Base-by-base conservation (phyloP, 495 filamentous ascomycete genomes). In the Penicillium coprophilum region DNA sequence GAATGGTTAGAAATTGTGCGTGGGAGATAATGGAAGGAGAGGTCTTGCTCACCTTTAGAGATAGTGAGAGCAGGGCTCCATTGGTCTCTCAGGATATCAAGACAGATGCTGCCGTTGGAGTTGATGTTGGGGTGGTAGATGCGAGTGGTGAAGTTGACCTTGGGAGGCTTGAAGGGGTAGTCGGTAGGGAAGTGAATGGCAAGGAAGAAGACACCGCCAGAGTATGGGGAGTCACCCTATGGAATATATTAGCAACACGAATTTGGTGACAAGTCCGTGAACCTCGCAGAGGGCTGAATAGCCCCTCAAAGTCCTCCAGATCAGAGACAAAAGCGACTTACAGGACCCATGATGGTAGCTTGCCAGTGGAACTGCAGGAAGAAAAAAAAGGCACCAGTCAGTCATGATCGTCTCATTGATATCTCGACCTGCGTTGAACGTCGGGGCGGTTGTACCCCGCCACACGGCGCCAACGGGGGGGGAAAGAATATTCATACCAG, bases 121-220 rank as follows among this genome's bases (percentile, higher is more conserved):
- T 98, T 98, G 91, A 98, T 98, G 78, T 98, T 98, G 67, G 94
- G 94, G 81, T 98, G 94, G 72, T 98, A 97, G 82, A 98, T 97
- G 66, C 94, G 87, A 50, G 94, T 98, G 58, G 90, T 97, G 84
- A 98, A 98, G 87, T 97, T 97, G 77, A 98, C 94, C 84, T 98
- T 98, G 52, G 94, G 94, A 39, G 94, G 95, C 85, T 98, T 98
- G 85, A 98, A 98, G 5, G 94, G 94, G 77, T 98, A 98, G 82
- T 98, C 94, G 80, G 94, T 98, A 60, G 94, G 94, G 84, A 98
- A 98, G 79, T 96, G 90, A 67, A 98, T 98, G 56, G 87, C 84
- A 50, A 98, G 82, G 85, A 98, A 98, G 84, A 98, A 98, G 61
- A 98, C 93, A 64, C 94, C 94, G 66, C 91, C 89, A 17, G 91